Base-by-base conservation (phyloP, 169 alveolate species). In the Plasmodium falciparum region DNA sequence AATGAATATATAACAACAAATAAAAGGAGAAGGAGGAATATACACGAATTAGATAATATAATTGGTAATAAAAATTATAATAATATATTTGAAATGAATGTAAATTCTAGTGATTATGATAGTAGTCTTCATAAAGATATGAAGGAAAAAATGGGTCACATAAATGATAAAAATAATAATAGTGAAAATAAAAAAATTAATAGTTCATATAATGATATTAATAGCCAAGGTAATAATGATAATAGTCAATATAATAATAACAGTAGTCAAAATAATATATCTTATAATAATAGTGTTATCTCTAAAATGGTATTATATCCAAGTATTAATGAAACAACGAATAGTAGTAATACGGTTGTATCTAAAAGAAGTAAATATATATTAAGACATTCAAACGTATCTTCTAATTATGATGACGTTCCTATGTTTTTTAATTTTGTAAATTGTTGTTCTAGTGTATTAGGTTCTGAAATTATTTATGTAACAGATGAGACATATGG, bases 401-500 rank as follows among this genome's bases (percentile, higher is more conserved):
- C 92, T 12, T 86, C 92, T 29, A 39, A 39, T 20, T 71, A 22
- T 71, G 88, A 86, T 73, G 92, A 86, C 13, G 58, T 86, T 15
- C 92, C 92, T 6, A 20, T 50, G 59, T 86, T 86, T 24, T 86
- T 86, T 73, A 86, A 86, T 52, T 73, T 86, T 70, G 75, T 86
- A 20, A 86, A 86, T 26, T 72, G 92, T 12, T 59, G 78, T 43
- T 86, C 92, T 15, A 86, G 61, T 7, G 75, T 86, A n/a, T 50
- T 86, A 26, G 92, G 92, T 15, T 26, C 92, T 11, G 83, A 86
- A 86, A 86, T 86, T 58, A 86, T 86, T 39, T 86, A 86, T 54
- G 92, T 72, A 50, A 86, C 92, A 5, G 92, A 86, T 86, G 92
- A 86, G 17, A 86, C 92, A 13, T 73, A 86, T 61, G 92, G 92